Percentiles rank a stretch among this genome's conserved stretches.
Evolutionary conservation across 2,329 filamentous ascomycete species (phyloP).

Genomic region (Fonsecaea multimorphosa): DNA sequence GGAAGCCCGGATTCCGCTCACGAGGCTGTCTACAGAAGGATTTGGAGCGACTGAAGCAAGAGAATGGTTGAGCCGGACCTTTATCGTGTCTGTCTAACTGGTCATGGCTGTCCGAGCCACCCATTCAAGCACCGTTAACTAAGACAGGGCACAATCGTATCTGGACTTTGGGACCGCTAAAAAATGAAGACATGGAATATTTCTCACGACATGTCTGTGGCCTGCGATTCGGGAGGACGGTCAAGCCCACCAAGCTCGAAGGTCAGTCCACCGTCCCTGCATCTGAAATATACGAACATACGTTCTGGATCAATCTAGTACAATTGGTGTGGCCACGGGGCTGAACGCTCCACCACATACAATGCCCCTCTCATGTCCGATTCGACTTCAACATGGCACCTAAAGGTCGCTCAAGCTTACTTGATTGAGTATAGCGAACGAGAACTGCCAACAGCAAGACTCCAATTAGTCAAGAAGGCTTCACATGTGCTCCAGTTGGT

Average conservation of each 20-base stretch:
- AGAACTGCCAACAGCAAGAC: neutral
- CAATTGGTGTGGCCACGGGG: neutral
- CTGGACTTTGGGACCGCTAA: neutral
- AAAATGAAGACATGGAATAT: neutral
- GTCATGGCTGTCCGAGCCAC: neutral
- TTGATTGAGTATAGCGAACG: neutral
- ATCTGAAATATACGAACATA: neutral
- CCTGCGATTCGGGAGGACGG: too few relatives aligned
- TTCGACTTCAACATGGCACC: neutral
- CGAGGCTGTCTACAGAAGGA: neutral
- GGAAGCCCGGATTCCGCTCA: neutral
- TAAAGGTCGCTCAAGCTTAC: neutral
- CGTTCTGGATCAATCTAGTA: neutral
- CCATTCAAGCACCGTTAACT: neutral
- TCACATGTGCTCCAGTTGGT: neutral
- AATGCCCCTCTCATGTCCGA: neutral
- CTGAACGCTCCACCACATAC: neutral
- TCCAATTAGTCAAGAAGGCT: conserved; percentile 5
- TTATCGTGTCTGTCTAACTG: neutral
- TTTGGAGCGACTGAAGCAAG: neutral
- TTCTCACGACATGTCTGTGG: neutral
- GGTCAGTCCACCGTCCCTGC: neutral
- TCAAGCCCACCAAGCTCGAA: neutral
- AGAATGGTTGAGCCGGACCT: neutral
- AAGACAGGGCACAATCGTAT: neutral